Percentiles rank a stretch among this genome's conserved stretches.
Evolutionary conservation across 768 basidiomycete species (phyloP).

Genomic region (Termitomyces sp.): DNA sequence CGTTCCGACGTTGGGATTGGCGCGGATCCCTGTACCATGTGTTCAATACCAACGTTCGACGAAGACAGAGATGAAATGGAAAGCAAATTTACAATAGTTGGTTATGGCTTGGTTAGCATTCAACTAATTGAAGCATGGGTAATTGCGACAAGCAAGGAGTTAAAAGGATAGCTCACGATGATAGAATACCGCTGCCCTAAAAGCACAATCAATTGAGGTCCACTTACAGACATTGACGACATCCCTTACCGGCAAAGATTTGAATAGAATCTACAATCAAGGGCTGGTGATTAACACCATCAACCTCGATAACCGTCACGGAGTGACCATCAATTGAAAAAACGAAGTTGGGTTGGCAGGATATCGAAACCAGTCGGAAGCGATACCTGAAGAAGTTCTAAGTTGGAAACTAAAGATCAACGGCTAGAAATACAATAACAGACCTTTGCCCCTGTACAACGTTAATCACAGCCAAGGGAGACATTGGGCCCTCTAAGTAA

Average conservation of each 20-base stretch:
- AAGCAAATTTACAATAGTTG: slow-evolving; percentile 37
- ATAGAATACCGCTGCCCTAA: not conserved
- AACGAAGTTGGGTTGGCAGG: slow-evolving; percentile 39
- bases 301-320: slow-evolving; percentile 37
- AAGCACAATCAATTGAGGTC: not conserved
- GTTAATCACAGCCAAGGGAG: slow-evolving; percentile 32
- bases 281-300: slow-evolving; percentile 27
- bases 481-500: slow-evolving; percentile 28
- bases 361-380: slow-evolving; percentile 44
- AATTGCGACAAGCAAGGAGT: not conserved
- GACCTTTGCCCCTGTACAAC: slow-evolving; percentile 31
- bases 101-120: slow-evolving; percentile 35
- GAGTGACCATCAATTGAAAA: slow-evolving; percentile 37
- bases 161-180: not conserved
- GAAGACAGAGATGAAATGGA: not conserved
- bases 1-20: slow-evolving; percentile 23
- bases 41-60: not conserved
- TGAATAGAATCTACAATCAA: slow-evolving; percentile 35
- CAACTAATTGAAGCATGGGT: not conserved
- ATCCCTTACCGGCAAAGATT: slow-evolving; percentile 38
- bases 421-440: not conserved
- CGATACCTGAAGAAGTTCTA: slow-evolving; percentile 30
- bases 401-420: not conserved
- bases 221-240: not conserved
- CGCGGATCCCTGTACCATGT: slow-evolving; percentile 35